phyloP scores from a whole-genome alignment of 2,329 filamentous ascomycete species.

The Trichoderma polysporum region DNA sequence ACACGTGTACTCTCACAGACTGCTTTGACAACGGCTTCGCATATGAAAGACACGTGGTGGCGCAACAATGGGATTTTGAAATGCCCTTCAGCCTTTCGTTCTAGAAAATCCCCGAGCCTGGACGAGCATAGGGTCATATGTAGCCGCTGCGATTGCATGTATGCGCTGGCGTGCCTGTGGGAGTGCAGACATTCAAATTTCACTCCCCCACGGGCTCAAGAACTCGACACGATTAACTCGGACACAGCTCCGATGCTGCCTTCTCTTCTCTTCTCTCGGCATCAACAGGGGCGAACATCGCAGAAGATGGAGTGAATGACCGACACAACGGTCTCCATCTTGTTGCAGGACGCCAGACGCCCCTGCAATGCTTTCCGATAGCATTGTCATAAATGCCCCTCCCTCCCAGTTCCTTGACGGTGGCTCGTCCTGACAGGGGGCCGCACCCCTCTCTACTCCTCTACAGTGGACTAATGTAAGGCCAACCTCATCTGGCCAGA shows the following conservation, averaged over 20 bases:
- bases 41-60: constrained; percentile 11
- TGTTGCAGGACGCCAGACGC: constrained; percentile 15
- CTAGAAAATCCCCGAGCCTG: not conserved
- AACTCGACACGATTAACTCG: not conserved
- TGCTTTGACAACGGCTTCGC: not conserved
- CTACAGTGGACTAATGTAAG: constrained; percentile 36
- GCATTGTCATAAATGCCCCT: constrained; percentile 1
- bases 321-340: constrained; percentile 12
- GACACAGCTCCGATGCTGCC: not conserved
- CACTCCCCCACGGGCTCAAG: not conserved
- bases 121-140: not conserved
- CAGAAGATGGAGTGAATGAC: not conserved
- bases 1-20: not conserved
- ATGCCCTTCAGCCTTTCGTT: not conserved
- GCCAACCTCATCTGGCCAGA: constrained; percentile 34
- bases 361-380: constrained; percentile 1
- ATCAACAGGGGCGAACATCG: not conserved
- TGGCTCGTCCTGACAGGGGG: constrained; percentile 20
- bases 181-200: not conserved
- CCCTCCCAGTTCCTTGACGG: constrained; percentile 18
- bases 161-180: constrained; percentile 6
- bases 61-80: constrained; percentile 5
- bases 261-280: constrained; percentile 12
- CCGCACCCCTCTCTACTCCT: constrained; percentile 26
- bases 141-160: constrained; percentile 9